phyloP scores from a whole-genome alignment of 331 rosid genomes.

The Spiraea crenata region DNA sequence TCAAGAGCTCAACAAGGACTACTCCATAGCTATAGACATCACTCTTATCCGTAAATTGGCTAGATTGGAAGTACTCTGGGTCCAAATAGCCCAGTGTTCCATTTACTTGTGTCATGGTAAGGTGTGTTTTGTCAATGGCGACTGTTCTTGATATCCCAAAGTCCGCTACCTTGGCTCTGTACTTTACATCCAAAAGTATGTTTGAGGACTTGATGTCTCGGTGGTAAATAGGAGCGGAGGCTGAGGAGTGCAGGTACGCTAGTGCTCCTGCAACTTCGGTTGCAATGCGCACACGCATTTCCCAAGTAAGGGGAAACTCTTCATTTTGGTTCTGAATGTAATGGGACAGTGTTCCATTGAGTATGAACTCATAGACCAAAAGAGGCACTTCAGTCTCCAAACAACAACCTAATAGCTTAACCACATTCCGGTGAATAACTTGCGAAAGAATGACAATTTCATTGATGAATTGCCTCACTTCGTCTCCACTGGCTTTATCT shows the following conservation, averaged over 20 bases:
- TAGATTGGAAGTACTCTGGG: slow-evolving; percentile 11
- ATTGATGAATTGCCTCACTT: not conserved
- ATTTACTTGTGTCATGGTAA: slow-evolving; percentile 3
- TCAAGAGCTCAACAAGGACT: slow-evolving; percentile 16
- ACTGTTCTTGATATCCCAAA: slow-evolving; percentile 16
- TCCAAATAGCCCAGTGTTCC: slow-evolving; percentile 20
- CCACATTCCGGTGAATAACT: no score
- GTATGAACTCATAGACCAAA: slow-evolving; percentile 17
- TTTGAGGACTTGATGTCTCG: slow-evolving; percentile 11
- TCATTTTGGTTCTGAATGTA: slow-evolving; percentile 3
- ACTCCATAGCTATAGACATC: slow-evolving; percentile 18
- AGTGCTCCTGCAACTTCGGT: slow-evolving; percentile 17
- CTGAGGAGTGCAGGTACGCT: slow-evolving; percentile 7
- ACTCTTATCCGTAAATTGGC: not conserved
- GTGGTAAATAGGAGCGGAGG: slow-evolving; percentile 11
- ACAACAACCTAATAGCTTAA: no score
- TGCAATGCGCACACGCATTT: not conserved
- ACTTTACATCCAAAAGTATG: slow-evolving; percentile 15
- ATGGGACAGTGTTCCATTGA: slow-evolving; percentile 10
- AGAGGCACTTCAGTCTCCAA: slow-evolving; percentile 20
- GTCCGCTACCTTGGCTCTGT: slow-evolving; percentile 13
- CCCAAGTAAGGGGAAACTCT: slow-evolving; percentile 11
- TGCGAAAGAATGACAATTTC: no score
- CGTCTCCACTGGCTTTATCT: not conserved
- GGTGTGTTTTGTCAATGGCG: slow-evolving; percentile 7